Percentiles rank a stretch among this genome's conserved stretches.
These are phyloP conservation scores for Leccinum pallidistipes DNA, from an alignment of 1,284 basidiomycete genomes.

Conservation along the genomic window DNA sequence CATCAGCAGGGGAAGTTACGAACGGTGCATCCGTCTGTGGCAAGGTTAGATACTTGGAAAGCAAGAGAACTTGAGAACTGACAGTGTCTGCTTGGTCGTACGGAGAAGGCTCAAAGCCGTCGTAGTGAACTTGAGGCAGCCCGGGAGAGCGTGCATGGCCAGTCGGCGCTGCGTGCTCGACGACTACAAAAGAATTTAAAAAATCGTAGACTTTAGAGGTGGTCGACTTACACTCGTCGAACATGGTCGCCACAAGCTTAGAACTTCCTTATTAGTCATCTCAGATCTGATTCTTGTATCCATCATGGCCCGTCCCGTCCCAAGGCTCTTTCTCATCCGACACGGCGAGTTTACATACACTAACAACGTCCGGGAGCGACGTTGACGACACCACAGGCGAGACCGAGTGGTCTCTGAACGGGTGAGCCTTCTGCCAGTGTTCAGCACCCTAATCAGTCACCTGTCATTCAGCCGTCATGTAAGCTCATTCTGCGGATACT, in stretches of 20 bases:
- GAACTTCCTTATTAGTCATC: neutral
- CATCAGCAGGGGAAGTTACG: conserved; percentile 36
- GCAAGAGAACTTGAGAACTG: conserved; percentile 26
- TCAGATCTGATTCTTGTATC: neutral
- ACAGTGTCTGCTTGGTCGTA: conserved; percentile 49
- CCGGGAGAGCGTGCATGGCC: conserved; percentile 41
- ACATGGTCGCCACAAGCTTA: conserved; percentile 48
- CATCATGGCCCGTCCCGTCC: conserved; percentile 53
- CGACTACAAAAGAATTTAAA: conserved; percentile 52
- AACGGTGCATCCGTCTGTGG: conserved; percentile 43
- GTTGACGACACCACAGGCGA: conserved; percentile 56
- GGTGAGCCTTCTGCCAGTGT: conserved; percentile 43
- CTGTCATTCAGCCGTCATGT: conserved; percentile 65
- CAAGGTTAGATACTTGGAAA: conserved; percentile 8
- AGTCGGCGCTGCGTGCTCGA: conserved; percentile 75
- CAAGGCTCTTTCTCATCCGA: conserved; percentile 74
- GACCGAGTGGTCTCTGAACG: conserved; percentile 93
- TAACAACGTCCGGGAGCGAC: neutral
- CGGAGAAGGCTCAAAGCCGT: conserved; percentile 82
- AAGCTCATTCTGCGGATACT: conserved; percentile 20
- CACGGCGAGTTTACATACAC: conserved; percentile 52
- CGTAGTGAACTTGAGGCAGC: conserved; percentile 68
- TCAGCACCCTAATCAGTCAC: neutral
- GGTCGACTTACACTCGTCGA: conserved; percentile 78
- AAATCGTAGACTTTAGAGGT: neutral